phyloP scores from a whole-genome alignment of 1,284 basidiomycete genomes.

The Termitomyces sp. region DNA sequence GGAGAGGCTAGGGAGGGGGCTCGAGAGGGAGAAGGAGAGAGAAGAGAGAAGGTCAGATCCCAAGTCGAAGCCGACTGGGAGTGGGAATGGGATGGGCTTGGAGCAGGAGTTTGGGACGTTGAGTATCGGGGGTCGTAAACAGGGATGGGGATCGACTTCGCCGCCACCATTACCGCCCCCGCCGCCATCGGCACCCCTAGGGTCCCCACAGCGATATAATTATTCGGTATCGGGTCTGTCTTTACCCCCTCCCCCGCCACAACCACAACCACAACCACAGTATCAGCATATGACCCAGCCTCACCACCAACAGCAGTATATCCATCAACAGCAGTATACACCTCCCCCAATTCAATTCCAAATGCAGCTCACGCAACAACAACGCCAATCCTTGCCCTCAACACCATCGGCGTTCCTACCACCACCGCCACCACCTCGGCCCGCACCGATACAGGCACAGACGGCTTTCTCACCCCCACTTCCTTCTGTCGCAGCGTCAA shows the following conservation, averaged over 20 bases:
- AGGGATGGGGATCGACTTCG: neutral
- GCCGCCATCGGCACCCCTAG: slow-evolving; percentile 19
- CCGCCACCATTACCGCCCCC: slow-evolving; percentile 7
- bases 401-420: slow-evolving; percentile 21
- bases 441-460: slow-evolving; percentile 15
- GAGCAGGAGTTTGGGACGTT: neutral
- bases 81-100: slow-evolving; percentile 17
- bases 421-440: slow-evolving; percentile 33
- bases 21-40: slow-evolving; percentile 67
- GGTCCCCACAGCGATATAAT: neutral
- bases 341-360: neutral
- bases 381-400: neutral
- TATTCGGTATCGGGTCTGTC: neutral
- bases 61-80: slow-evolving; percentile 45
- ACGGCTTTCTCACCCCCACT: slow-evolving; percentile 9
- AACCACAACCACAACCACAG: neutral
- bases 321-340: slow-evolving; percentile 19
- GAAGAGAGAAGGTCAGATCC: slow-evolving; percentile 36
- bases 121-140: neutral
- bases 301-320: slow-evolving; percentile 14
- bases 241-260: neutral
- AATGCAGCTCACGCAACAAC: neutral
- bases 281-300: slow-evolving; percentile 11
- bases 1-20: slow-evolving; percentile 59
- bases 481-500: slow-evolving; percentile 28